phyloP scores from a whole-genome alignment of 2,329 filamentous ascomycete species.

The Phaeomoniella chlamydospora region DNA sequence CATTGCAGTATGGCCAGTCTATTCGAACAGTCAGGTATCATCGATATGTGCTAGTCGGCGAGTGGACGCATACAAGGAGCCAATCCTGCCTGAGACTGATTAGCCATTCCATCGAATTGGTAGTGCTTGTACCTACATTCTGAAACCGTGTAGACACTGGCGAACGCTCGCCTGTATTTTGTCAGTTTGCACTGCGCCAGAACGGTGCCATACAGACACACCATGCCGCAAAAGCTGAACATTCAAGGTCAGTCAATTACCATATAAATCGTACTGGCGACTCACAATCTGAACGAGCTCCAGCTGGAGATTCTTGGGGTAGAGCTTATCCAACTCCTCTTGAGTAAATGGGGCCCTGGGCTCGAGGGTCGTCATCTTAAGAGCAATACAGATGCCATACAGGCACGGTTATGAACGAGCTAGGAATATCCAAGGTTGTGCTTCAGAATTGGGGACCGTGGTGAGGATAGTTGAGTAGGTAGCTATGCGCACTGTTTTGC shows the following conservation, averaged over 20 bases:
- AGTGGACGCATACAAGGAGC: slow-evolving; percentile 28
- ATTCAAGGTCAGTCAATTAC: slow-evolving; percentile 7
- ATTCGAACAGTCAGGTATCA: slow-evolving; percentile 5
- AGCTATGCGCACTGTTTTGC: too few relatives aligned
- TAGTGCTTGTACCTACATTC: slow-evolving; percentile 35
- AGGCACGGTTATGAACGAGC: too few relatives aligned
- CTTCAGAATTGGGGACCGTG: slow-evolving; percentile 1
- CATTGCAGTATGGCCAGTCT: slow-evolving; percentile 84
- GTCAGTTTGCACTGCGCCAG: slow-evolving; percentile 2
- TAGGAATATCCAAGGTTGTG: too few relatives aligned
- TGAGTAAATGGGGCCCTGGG: slow-evolving; percentile 64
- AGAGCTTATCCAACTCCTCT: slow-evolving; percentile 67
- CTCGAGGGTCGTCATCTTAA: slow-evolving; percentile 59
- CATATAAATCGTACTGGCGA: slow-evolving; percentile 3
- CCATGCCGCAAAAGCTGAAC: slow-evolving; percentile 56
- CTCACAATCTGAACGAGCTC: slow-evolving; percentile 74
- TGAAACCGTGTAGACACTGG: slow-evolving; percentile 81
- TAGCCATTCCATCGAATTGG: slow-evolving; percentile 2
- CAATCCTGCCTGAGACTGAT: slow-evolving; percentile 29
- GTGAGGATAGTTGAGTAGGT: not conserved
- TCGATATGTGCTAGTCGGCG: not conserved
- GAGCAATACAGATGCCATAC: too few relatives aligned
- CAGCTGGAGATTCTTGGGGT: slow-evolving; percentile 65
- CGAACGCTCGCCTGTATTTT: slow-evolving; percentile 50
- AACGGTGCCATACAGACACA: slow-evolving; percentile 20